Evolutionary conservation across 139 green algal genomes (phyloP).

Genomic region (Micractinium conductrix): DNA sequence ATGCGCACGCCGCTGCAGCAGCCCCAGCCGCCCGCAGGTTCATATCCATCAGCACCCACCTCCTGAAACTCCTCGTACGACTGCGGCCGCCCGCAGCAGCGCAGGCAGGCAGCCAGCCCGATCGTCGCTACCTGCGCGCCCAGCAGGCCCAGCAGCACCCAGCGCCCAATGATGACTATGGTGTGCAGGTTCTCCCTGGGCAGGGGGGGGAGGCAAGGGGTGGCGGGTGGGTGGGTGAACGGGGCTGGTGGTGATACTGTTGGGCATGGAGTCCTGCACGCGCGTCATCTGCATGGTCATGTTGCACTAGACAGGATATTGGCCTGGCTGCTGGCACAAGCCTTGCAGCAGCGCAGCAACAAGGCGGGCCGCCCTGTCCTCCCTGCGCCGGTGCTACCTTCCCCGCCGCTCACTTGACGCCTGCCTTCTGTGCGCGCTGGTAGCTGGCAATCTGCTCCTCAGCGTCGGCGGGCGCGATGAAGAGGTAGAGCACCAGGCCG

Average conservation of each 20-base stretch:
- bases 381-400: too few relatives aligned
- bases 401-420: slow-evolving; percentile 28
- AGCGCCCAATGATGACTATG: slow-evolving; percentile 37
- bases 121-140: slow-evolving; percentile 34
- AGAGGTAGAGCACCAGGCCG: slow-evolving; percentile 40
- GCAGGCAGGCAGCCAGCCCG: slow-evolving; percentile 8
- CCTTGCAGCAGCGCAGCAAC: too few relatives aligned
- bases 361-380: too few relatives aligned
- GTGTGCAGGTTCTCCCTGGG: slow-evolving; percentile 33
- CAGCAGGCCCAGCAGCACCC: slow-evolving; percentile 46
- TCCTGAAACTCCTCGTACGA: slow-evolving; percentile 38
- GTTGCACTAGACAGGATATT: too few relatives aligned
- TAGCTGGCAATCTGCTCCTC: slow-evolving; percentile 19
- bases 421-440: background rate
- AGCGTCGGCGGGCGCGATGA: slow-evolving; percentile 39
- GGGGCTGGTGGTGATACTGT: too few relatives aligned
- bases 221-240: background rate
- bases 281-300: too few relatives aligned
- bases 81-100: background rate
- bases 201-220: background rate
- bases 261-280: too few relatives aligned
- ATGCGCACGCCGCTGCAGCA: too few relatives aligned
- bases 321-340: too few relatives aligned
- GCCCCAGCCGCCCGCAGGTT: too few relatives aligned
- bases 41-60: too few relatives aligned